phyloP scores from a whole-genome alignment of 1,284 basidiomycete genomes.

The Trametes polyzona region DNA sequence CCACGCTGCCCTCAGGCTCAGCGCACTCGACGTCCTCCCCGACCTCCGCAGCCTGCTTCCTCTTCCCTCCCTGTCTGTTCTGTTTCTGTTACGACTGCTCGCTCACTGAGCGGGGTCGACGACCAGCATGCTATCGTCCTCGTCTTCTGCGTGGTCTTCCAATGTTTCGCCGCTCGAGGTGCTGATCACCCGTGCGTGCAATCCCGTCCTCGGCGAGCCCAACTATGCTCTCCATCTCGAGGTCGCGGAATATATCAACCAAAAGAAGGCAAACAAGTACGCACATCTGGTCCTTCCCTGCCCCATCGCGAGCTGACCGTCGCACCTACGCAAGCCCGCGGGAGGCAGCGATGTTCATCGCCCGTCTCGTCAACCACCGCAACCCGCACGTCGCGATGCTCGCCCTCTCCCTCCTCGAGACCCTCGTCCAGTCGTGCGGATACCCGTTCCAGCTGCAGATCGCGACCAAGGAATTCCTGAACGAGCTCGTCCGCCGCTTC shows the following conservation, averaged over 20 bases:
- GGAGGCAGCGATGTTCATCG: conserved; percentile 86
- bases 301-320: conserved; percentile 6
- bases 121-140: conserved; percentile 26
- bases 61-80: not conserved
- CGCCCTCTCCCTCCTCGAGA: conserved; percentile 85
- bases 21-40: conserved; percentile 3
- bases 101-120: not conserved
- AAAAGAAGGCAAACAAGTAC: conserved; percentile 96
- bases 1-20: not conserved
- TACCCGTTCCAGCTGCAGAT: conserved; percentile 98
- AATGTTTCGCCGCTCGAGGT: conserved; percentile 66
- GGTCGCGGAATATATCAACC: conserved; percentile 91
- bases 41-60: not conserved
- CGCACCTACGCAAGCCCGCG: conserved; percentile 62
- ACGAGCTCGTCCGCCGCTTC: conserved; percentile 97
- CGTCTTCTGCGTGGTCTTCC: conserved; percentile 29
- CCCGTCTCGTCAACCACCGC: conserved; percentile 84
- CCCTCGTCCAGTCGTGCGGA: conserved; percentile 93
- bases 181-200: conserved; percentile 84
- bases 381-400: conserved; percentile 90
- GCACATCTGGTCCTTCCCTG: conserved; percentile 36
- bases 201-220: conserved; percentile 84
- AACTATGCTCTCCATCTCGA: conserved; percentile 94
- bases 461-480: conserved; percentile 98
- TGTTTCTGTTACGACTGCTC: too few relatives aligned